Evolutionary conservation across 805 yeast genomes (phyloP).

Genomic region (Jamesozyma lodderae): DNA sequence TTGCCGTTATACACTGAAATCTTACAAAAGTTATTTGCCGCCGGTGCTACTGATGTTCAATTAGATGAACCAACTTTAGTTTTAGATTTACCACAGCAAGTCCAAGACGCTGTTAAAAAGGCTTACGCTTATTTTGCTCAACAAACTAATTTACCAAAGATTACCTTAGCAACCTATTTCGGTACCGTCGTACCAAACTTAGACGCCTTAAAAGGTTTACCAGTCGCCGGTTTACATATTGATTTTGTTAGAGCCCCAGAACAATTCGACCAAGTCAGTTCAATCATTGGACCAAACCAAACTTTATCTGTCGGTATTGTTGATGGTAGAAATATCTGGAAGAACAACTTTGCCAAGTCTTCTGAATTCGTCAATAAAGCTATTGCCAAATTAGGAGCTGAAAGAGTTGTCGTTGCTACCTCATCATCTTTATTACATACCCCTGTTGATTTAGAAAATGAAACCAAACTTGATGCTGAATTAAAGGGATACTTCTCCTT

Average conservation of each 20-base stretch:
- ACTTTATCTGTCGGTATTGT: conserved; percentile 91
- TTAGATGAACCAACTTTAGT: conserved; percentile 97
- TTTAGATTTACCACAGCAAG: conserved; percentile 78
- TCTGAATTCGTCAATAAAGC: conserved; percentile 75
- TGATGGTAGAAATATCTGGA: conserved; percentile 99
- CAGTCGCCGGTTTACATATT: conserved; percentile 92
- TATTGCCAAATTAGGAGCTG: conserved; percentile 73
- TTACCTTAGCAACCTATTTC: conserved; percentile 84
- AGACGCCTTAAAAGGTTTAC: conserved; percentile 76
- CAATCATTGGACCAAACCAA: conserved; percentile 60
- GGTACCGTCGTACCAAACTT: conserved; percentile 98
- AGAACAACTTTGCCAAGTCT: conserved; percentile 87
- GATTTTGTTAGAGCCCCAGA: conserved; percentile 95
- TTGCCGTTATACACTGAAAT: conserved; percentile 90
- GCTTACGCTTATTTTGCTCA: conserved; percentile 74
- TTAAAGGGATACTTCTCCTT: conserved; percentile 98
- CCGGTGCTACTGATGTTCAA: conserved; percentile 94
- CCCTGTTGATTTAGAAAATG: conserved; percentile 91
- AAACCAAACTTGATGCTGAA: conserved; percentile 81
- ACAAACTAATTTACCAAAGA: conserved; percentile 60
- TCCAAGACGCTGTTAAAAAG: conserved; percentile 77
- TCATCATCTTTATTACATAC: conserved; percentile 97
- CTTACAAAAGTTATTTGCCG: conserved; percentile 76
- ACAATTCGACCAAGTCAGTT: conserved; percentile 78
- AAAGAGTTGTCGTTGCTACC: conserved; percentile 82